Evolutionary conservation across 768 basidiomycete genomes (phyloP).

Genomic region (Phylloporus sp.): DNA sequence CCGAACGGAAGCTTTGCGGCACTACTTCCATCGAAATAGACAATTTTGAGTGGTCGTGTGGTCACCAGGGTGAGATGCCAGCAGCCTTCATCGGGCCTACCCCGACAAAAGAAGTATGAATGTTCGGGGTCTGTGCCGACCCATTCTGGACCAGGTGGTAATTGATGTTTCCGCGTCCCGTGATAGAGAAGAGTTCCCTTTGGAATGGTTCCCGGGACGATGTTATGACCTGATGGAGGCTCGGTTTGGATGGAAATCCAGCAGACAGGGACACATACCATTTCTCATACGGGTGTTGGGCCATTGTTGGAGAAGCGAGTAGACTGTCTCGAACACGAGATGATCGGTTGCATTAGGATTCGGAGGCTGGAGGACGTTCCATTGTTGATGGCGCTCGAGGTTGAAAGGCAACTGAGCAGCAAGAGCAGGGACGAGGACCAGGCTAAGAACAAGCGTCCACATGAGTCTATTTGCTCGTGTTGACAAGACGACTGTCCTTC

Average conservation of each 20-base stretch:
- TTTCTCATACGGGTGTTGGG: constrained; percentile 44
- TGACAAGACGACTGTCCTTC: too few relatives aligned
- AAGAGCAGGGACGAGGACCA: background rate
- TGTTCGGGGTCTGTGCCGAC: constrained; percentile 34
- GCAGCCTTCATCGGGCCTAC: background rate
- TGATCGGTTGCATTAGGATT: constrained; percentile 24
- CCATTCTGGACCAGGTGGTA: constrained; percentile 33
- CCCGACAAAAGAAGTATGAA: constrained; percentile 36
- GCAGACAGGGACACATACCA: constrained; percentile 25
- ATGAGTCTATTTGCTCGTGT: too few relatives aligned
- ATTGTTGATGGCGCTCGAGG: constrained; percentile 1
- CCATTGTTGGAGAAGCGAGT: constrained; percentile 38
- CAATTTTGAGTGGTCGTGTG: constrained; percentile 35
- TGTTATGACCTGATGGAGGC: constrained; percentile 17
- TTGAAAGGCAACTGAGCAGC: constrained; percentile 11
- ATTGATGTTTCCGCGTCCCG: constrained; percentile 11
- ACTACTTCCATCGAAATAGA: constrained; percentile 52
- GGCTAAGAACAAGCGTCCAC: too few relatives aligned
- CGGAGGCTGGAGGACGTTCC: constrained; percentile 23
- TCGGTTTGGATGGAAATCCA: constrained; percentile 14
- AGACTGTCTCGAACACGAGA: constrained; percentile 23
- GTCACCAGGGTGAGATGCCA: constrained; percentile 17
- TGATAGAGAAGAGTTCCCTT: constrained; percentile 37
- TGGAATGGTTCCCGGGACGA: constrained; percentile 32
- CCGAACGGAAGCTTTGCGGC: constrained; percentile 41